These are phyloP conservation scores for Aspergillus terreus DNA, from an alignment of 2,329 filamentous ascomycete genomes.

Conservation along the genomic window DNA sequence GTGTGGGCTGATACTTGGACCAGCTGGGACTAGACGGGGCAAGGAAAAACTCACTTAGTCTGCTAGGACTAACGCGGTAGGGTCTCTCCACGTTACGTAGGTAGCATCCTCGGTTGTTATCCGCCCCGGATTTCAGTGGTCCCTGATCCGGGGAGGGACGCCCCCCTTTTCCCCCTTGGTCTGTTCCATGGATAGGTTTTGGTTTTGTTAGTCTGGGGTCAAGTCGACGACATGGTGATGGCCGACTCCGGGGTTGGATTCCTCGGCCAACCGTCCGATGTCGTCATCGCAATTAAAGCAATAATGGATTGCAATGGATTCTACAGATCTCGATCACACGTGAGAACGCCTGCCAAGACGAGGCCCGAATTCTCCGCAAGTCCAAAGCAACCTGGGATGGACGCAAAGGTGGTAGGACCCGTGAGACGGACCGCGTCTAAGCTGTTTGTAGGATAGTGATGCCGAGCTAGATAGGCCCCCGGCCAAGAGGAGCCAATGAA, in stretches of 20 bases:
- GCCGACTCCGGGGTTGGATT: neutral
- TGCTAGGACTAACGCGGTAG: neutral
- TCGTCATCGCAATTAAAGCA: neutral
- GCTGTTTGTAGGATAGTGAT: constrained; percentile 1
- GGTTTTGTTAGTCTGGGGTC: neutral
- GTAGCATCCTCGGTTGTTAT: neutral
- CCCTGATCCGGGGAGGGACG: neutral
- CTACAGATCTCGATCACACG: too few relatives aligned
- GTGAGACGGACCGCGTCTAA: neutral
- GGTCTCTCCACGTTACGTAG: neutral
- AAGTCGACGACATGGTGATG: neutral
- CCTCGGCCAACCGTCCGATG: neutral
- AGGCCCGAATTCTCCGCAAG: neutral
- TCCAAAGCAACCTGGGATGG: neutral
- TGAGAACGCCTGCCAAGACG: too few relatives aligned
- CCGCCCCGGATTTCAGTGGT: neutral
- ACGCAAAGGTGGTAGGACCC: neutral
- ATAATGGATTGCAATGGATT: too few relatives aligned
- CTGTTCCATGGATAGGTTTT: neutral
- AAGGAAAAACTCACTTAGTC: neutral
- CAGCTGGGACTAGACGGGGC: neutral
- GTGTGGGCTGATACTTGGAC: neutral
- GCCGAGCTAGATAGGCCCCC: constrained; percentile 1
- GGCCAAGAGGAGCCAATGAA: constrained; percentile 8
- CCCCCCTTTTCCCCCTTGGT: neutral